phyloP scores from a whole-genome alignment of 2,329 filamentous ascomycete species.

The Diaporthe eres region DNA sequence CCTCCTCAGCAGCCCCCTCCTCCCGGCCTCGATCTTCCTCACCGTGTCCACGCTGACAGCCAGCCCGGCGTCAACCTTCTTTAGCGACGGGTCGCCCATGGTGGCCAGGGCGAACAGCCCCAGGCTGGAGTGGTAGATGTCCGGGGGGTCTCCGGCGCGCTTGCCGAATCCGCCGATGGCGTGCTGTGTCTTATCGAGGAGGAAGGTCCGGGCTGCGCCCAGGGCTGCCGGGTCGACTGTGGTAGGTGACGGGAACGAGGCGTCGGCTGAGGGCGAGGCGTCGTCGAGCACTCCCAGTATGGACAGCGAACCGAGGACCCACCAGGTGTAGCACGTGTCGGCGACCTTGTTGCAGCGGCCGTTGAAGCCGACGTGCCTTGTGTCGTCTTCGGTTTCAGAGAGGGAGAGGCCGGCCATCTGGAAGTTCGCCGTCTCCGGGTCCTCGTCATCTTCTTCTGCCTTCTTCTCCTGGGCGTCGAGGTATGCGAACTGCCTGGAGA shows the following conservation, averaged over 20 bases:
- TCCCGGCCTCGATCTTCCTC: conserved; percentile 62
- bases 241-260: not conserved
- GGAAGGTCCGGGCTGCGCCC: conserved; percentile 77
- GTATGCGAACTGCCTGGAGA: conserved; percentile 72
- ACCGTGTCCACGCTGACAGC: conserved; percentile 78
- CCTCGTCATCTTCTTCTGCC: conserved; percentile 56
- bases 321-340: conserved; percentile 97
- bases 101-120: conserved; percentile 85
- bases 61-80: conserved; percentile 79
- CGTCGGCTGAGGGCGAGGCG: not conserved
- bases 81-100: conserved; percentile 78
- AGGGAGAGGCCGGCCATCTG: conserved; percentile 53
- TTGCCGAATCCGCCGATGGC: conserved; percentile 88
- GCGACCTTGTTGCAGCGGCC: conserved; percentile 91
- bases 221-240: conserved; percentile 69
- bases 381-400: conserved; percentile 44
- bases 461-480: conserved; percentile 56
- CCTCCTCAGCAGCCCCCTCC: conserved; percentile 53
- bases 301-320: conserved; percentile 79
- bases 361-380: conserved; percentile 79
- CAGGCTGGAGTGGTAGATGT: conserved; percentile 91
- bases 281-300: conserved; percentile 62
- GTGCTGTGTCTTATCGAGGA: conserved; percentile 90
- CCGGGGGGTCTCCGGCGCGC: conserved; percentile 75
- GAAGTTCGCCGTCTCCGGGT: conserved; percentile 48